These are phyloP conservation scores for Serendipita indica DNA, from an alignment of 768 basidiomycete species.

Conservation along the genomic window DNA sequence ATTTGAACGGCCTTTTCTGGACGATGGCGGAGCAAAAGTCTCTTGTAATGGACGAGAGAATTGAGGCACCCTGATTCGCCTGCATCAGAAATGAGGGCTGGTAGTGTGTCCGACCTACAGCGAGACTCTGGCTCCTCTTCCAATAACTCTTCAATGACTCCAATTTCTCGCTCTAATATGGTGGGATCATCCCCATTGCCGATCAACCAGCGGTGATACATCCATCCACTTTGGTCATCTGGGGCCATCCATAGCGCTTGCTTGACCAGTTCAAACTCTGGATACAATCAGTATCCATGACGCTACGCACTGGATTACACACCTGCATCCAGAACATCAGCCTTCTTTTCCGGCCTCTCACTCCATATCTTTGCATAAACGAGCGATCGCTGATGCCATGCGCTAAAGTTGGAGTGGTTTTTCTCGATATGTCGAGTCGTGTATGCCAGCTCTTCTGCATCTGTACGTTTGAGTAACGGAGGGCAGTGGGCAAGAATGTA, in stretches of 20 bases:
- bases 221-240: slow-evolving; percentile 91
- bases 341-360: slow-evolving; percentile 25
- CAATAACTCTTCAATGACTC: slow-evolving; percentile 64
- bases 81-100: slow-evolving; percentile 8
- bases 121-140: slow-evolving; percentile 86
- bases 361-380: slow-evolving; percentile 52
- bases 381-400: slow-evolving; percentile 96
- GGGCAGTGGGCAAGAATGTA: slow-evolving; percentile 67
- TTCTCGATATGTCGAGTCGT: slow-evolving; percentile 82
- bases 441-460: slow-evolving; percentile 61
- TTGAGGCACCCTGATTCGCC: slow-evolving; percentile 74
- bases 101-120: slow-evolving; percentile 36
- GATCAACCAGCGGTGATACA: slow-evolving; percentile 96
- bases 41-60: slow-evolving; percentile 72
- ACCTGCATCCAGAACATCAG: slow-evolving; percentile 23
- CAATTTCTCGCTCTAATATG: slow-evolving; percentile 59
- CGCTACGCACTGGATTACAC: background rate
- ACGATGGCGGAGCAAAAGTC: slow-evolving; percentile 42
- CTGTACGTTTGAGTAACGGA: slow-evolving; percentile 28
- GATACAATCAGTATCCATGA: background rate
- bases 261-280: slow-evolving; percentile 84
- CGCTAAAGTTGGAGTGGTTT: slow-evolving; percentile 95
- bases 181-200: slow-evolving; percentile 53
- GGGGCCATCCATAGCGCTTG: slow-evolving; percentile 97
- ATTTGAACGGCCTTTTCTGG: slow-evolving; percentile 21